A percentile compares a stretch with the other conserved stretches of the same genome.
phyloP scores from a whole-genome alignment of 2,329 filamentous ascomycete species.

The Aspergillus brunneoviolaceus region DNA sequence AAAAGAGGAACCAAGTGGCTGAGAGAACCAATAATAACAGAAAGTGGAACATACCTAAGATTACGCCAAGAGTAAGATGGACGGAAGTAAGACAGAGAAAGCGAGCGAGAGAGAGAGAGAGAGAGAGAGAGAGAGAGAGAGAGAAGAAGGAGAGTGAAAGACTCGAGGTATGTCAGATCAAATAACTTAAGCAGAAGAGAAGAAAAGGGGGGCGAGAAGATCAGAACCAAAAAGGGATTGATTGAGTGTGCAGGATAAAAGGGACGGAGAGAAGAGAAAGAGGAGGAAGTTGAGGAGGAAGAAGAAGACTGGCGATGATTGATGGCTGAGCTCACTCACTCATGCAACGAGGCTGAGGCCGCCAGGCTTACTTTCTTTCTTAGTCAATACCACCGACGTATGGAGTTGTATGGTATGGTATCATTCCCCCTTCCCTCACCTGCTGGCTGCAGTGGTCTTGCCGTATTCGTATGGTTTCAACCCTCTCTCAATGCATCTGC shows the following conservation, averaged over 20 bases:
- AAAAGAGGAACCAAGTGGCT: not conserved
- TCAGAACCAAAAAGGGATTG: constrained; percentile 2
- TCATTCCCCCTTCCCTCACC: not conserved
- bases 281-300: not conserved
- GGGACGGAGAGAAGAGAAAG: constrained; percentile 2
- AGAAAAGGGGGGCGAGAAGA: constrained; percentile 1
- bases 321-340: not conserved
- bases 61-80: constrained; percentile 23
- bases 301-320: not conserved
- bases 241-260: not conserved
- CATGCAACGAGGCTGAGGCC: not conserved
- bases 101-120: constrained; percentile 10
- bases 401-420: not conserved
- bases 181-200: not conserved
- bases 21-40: constrained; percentile 18
- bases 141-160: constrained; percentile 5
- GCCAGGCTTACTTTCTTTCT: not conserved
- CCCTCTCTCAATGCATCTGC: not conserved
- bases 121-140: constrained; percentile 11
- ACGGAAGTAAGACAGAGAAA: not conserved
- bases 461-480: not conserved
- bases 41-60: constrained; percentile 20
- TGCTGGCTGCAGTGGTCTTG: too few species aligned
- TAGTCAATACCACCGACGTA: not conserved
- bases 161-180: not conserved